Evolutionary conservation across 2,329 filamentous ascomycete species (phyloP).

Genomic region (Fusarium tjaetaba): DNA sequence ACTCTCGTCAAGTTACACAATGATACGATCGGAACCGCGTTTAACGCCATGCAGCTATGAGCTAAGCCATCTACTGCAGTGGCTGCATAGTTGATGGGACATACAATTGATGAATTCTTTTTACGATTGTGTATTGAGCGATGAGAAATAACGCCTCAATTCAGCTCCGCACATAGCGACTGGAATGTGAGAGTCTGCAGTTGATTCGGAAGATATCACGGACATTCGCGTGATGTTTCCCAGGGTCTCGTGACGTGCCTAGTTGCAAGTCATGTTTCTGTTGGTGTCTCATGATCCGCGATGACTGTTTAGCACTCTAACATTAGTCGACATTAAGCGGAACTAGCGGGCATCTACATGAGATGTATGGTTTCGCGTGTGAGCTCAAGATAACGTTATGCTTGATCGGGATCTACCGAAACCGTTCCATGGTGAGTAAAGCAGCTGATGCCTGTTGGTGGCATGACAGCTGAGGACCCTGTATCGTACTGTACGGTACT

Average conservation of each 20-base stretch:
- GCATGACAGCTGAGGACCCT: slow-evolving; percentile 33
- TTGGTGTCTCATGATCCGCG: slow-evolving; percentile 15
- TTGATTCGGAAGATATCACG: slow-evolving; percentile 19
- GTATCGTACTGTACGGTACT: background rate
- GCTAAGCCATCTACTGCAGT: slow-evolving; percentile 4
- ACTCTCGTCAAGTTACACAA: background rate
- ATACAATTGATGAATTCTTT: background rate
- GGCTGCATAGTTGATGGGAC: slow-evolving; percentile 3
- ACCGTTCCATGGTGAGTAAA: background rate
- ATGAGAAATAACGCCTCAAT: slow-evolving; percentile 1
- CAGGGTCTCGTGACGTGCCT: slow-evolving; percentile 23
- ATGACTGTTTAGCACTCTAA: background rate
- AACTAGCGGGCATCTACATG: slow-evolving; percentile 2
- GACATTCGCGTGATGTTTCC: slow-evolving; percentile 17
- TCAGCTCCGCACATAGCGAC: background rate
- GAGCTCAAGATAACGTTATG: slow-evolving; percentile 1
- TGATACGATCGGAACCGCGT: background rate
- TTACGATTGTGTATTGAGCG: background rate
- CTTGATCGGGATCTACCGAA: slow-evolving; percentile 36
- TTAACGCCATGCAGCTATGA: background rate
- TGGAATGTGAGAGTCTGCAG: slow-evolving; percentile 9
- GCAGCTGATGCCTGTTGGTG: slow-evolving; percentile 38
- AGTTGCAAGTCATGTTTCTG: slow-evolving; percentile 22
- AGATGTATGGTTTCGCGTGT: background rate
- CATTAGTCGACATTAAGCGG: slow-evolving; percentile 1